Percentiles rank a stretch among this genome's conserved stretches.
These are phyloP conservation scores for Hanseniaspora valbyensis DNA, from an alignment of 805 yeast genomes.

Conservation along the genomic window DNA sequence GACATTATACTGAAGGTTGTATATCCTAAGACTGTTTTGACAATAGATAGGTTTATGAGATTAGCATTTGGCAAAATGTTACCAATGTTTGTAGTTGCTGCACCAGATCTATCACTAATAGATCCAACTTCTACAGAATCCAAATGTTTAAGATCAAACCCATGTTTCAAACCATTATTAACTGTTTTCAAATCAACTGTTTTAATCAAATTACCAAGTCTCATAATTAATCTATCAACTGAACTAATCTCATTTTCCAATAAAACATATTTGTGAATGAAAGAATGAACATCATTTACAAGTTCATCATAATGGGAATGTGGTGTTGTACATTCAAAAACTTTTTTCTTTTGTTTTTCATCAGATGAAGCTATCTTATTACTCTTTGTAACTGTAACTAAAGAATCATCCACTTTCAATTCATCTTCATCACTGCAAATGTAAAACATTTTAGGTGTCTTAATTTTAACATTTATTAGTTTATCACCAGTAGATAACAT, in stretches of 20 bases:
- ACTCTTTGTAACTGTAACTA: slow-evolving; percentile 42
- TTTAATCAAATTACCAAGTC: slow-evolving; percentile 68
- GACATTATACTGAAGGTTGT: slow-evolving; percentile 55
- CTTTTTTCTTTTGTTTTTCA: slow-evolving; percentile 47
- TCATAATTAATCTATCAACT: slow-evolving; percentile 64
- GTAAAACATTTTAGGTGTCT: slow-evolving; percentile 62
- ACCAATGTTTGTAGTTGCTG: slow-evolving; percentile 34
- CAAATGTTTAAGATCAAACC: slow-evolving; percentile 59
- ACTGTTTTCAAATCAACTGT: slow-evolving; percentile 67
- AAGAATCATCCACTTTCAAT: slow-evolving; percentile 42
- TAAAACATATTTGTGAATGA: slow-evolving; percentile 47
- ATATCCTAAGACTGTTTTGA: slow-evolving; percentile 48
- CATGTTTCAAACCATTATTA: slow-evolving; percentile 74
- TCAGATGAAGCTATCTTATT: slow-evolving; percentile 39
- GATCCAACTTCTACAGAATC: slow-evolving; percentile 34
- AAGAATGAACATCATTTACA: slow-evolving; percentile 54
- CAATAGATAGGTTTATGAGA: background rate
- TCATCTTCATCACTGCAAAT: slow-evolving; percentile 43
- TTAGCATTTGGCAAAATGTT: slow-evolving; percentile 54
- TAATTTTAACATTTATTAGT: slow-evolving; percentile 61
- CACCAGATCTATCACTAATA: background rate
- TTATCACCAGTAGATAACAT: slow-evolving; percentile 56
- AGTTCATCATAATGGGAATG: slow-evolving; percentile 41
- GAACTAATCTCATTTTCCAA: slow-evolving; percentile 66
- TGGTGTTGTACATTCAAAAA: slow-evolving; percentile 55